A percentile compares a stretch with the other conserved stretches of the same genome.
phyloP scores from a whole-genome alignment of 495 filamentous ascomycete species.

The Rusavskia elegans region DNA sequence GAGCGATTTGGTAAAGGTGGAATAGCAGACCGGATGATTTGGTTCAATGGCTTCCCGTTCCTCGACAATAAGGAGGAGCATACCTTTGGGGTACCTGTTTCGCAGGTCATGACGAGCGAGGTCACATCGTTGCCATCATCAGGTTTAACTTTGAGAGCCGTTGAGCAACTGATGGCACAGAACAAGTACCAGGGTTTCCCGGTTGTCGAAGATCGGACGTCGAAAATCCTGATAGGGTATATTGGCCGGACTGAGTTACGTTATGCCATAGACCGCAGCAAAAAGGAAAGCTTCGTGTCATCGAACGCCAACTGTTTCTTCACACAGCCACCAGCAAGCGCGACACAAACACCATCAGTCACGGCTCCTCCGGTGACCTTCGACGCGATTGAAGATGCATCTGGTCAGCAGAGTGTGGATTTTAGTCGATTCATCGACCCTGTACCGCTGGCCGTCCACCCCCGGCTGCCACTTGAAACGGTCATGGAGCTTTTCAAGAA shows the following conservation, averaged over 20 bases:
- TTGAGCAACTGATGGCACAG: slow-evolving; percentile 59
- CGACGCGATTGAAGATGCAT: slow-evolving; percentile 43
- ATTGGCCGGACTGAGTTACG: slow-evolving; percentile 87
- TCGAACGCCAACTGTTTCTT: slow-evolving; percentile 67
- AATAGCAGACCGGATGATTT: slow-evolving; percentile 97
- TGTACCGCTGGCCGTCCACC: slow-evolving; percentile 82
- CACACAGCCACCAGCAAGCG: slow-evolving; percentile 39
- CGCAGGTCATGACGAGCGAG: slow-evolving; percentile 76
- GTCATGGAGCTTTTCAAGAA: slow-evolving; percentile 99
- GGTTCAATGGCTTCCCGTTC: slow-evolving; percentile 97
- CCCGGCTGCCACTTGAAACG: slow-evolving; percentile 81
- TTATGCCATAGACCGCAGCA: slow-evolving; percentile 81
- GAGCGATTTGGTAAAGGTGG: slow-evolving; percentile 89
- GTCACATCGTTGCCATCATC: slow-evolving; percentile 57
- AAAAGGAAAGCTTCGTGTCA: slow-evolving; percentile 52
- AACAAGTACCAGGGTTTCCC: slow-evolving; percentile 93
- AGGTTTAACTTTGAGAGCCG: slow-evolving; percentile 55
- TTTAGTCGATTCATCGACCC: slow-evolving; percentile 81
- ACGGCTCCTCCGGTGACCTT: slow-evolving; percentile 39
- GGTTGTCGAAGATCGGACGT: slow-evolving; percentile 60
- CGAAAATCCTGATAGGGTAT: slow-evolving; percentile 69
- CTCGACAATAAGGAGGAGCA: slow-evolving; percentile 98
- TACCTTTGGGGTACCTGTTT: slow-evolving; percentile 90
- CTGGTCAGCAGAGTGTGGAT: slow-evolving; percentile 47
- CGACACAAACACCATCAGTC: slow-evolving; percentile 18